Percentiles rank a stretch among this genome's conserved stretches.
Evolutionary conservation across 2,329 filamentous ascomycete genomes (phyloP).

Genomic region (Diplodia intermedia): DNA sequence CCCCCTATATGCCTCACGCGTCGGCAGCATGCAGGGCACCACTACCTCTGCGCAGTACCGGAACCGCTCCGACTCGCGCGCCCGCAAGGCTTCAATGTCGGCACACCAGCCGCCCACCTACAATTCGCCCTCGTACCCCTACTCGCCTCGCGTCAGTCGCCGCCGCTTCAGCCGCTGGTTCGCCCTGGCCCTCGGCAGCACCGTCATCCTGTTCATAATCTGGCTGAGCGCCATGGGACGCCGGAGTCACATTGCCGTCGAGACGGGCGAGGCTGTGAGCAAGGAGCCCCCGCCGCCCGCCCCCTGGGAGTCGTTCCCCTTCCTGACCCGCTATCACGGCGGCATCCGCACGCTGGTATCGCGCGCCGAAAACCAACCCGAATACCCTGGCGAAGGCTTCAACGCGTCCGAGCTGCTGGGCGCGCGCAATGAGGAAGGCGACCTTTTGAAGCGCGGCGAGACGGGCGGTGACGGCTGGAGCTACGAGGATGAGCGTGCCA

Average conservation of each 20-base stretch:
- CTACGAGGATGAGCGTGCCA: slow-evolving; percentile 27
- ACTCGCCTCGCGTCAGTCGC: slow-evolving; percentile 28
- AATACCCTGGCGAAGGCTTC: slow-evolving; percentile 76
- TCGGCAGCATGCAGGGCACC: slow-evolving; percentile 47
- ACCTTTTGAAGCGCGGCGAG: slow-evolving; percentile 37
- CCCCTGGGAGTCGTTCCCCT: slow-evolving; percentile 85
- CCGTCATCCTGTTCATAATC: slow-evolving; percentile 77
- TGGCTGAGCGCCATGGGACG: slow-evolving; percentile 71
- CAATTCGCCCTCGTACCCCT: slow-evolving; percentile 3
- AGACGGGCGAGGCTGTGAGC: slow-evolving; percentile 62
- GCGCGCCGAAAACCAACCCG: slow-evolving; percentile 71
- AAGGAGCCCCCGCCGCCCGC: slow-evolving; percentile 67
- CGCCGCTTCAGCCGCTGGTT: slow-evolving; percentile 76
- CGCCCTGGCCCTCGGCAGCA: slow-evolving; percentile 72
- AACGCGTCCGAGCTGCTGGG: slow-evolving; percentile 46
- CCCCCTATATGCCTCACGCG: slow-evolving; percentile 62
- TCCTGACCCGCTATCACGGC: slow-evolving; percentile 87
- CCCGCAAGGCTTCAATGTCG: slow-evolving; percentile 38
- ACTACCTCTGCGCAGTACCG: slow-evolving; percentile 32
- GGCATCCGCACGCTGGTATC: slow-evolving; percentile 77
- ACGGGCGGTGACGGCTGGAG: slow-evolving; percentile 43
- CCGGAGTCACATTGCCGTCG: slow-evolving; percentile 65
- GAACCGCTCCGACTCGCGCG: slow-evolving; percentile 35
- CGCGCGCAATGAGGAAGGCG: slow-evolving; percentile 40
- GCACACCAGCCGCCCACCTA: slow-evolving; percentile 36